A percentile compares a stretch with the other conserved stretches of the same genome.
These are phyloP conservation scores for Ophiostoma pallidulum DNA, from an alignment of 2,329 filamentous ascomycete species.

Conservation along the genomic window DNA sequence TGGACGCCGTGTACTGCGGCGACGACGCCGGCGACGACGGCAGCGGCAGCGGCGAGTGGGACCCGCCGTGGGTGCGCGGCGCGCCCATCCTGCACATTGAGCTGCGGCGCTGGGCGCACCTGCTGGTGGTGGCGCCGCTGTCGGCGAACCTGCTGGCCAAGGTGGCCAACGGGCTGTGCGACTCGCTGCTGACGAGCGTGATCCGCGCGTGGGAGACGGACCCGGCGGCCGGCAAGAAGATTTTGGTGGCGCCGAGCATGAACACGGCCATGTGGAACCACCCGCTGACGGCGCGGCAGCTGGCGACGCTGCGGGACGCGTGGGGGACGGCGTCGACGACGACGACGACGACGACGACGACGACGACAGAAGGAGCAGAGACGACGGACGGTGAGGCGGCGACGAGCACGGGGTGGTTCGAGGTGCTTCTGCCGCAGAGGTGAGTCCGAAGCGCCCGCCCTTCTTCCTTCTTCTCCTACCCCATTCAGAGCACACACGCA, in stretches of 20 bases:
- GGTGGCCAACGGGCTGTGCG: conserved; percentile 64
- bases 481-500: too few species aligned
- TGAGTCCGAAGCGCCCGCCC: too few species aligned
- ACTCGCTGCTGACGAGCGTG: conserved; percentile 64
- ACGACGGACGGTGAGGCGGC: conserved; percentile 19
- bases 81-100: conserved; percentile 86
- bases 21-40: too few species aligned
- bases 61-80: conserved; percentile 64
- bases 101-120: conserved; percentile 66
- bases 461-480: too few species aligned
- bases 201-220: conserved; percentile 80
- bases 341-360: conserved; percentile 20
- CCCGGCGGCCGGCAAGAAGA: conserved; percentile 51
- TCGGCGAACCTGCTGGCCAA: conserved; percentile 83
- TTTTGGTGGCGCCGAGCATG: conserved; percentile 67
- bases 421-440: conserved; percentile 61
- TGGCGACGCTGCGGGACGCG: conserved; percentile 59
- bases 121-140: conserved; percentile 71
- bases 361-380: not conserved
- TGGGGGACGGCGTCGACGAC: conserved; percentile 55
- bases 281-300: conserved; percentile 65
- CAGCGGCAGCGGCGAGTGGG: conserved; percentile 80
- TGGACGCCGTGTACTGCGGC: conserved; percentile 75
- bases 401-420: conserved; percentile 56
- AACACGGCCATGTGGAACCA: conserved; percentile 88